Base-by-base conservation (phyloP, 495 filamentous ascomycete genomes). In the Barbatosphaeria neglecta region DNA sequence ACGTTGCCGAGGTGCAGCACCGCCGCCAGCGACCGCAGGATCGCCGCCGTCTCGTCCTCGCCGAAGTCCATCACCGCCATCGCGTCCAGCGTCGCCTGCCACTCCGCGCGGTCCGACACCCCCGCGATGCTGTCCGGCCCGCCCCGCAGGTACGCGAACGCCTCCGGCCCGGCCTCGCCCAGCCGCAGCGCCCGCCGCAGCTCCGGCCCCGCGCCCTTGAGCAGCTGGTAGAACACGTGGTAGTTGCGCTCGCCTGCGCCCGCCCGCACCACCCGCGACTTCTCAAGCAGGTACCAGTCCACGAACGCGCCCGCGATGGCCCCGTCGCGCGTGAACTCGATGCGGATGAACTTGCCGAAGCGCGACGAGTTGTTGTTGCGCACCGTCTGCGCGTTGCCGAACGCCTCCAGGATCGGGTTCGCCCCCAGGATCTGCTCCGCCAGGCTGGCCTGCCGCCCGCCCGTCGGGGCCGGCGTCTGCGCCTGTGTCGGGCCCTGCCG, bases 331-430 rank as follows among this genome's bases (percentile, higher is more conserved):
- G 82, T 88, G 60, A 99, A 96, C 58, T 96, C 87, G 55, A 99
- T 97, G 33, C 93, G 75, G 61, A 99, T 99, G 61, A 99, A 99
- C 65, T 99, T 99, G 50, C 93, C 93, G 62, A 99, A 99, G 45
- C 93, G 80, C 8, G 93, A 99, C 3, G 93, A 97, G 63, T 99
- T 99, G 70, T 99, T 90, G 57, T 99, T 99, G 40, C 93, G 74
- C 20, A 97, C 87, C 1, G 93, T 99, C 60, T 99, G 93, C 4
- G 93, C 92, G 54, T 99, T 99, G 15, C 93, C 93, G 58, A 99
- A 99, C 1, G 93, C 84, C 74, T 99, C 93, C 9, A 99, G 80
- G 25, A 99, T 99, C 0, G 93, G 93, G 65, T 99, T 99, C 27
- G 93, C 93, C 45, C 90, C 75, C 15, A 99, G 69, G 17, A 99